Evolutionary conservation across 805 yeast genomes (phyloP).

Genomic region (Huiozyma naganishii): DNA sequence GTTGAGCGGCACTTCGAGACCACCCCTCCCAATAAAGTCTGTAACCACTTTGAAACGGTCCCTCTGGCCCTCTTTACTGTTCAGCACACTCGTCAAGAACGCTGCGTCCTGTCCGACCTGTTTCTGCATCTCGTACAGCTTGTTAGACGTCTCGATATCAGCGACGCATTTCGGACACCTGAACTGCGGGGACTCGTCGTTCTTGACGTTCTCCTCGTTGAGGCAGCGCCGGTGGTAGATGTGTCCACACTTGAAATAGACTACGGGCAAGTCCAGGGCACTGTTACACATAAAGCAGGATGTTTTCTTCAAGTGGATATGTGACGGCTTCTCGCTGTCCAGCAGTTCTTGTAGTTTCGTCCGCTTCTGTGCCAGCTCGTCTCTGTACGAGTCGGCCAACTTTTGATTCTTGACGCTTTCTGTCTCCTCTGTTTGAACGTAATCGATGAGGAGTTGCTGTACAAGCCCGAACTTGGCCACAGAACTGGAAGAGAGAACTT

Average conservation of each 20-base stretch:
- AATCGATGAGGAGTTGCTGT: conserved; percentile 53
- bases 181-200: conserved; percentile 12
- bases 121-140: conserved; percentile 48
- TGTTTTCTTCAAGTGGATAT: conserved; percentile 40
- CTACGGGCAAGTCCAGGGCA: conserved; percentile 63
- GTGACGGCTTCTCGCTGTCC: conserved; percentile 31
- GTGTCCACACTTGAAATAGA: conserved; percentile 80
- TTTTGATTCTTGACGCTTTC: conserved; percentile 62
- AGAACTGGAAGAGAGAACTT: conserved; percentile 49
- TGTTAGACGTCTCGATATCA: conserved; percentile 56
- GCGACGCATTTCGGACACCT: conserved; percentile 70
- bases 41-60: conserved; percentile 67
- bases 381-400: conserved; percentile 54
- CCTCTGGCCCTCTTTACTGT: conserved; percentile 33
- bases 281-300: conserved; percentile 56
- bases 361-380: conserved; percentile 50
- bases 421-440: conserved; percentile 45
- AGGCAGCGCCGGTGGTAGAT: conserved; percentile 78
- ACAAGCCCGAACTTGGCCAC: conserved; percentile 63
- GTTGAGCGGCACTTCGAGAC: conserved; percentile 39
- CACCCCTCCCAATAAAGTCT: conserved; percentile 84
- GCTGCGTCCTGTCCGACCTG: conserved; percentile 53
- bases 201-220: conserved; percentile 32
- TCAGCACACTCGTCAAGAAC: conserved; percentile 47
- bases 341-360: conserved; percentile 41